A percentile compares a stretch with the other conserved stretches of the same genome.
phyloP scores from a whole-genome alignment of 495 filamentous ascomycete genomes.

The Xylaria scruposa region DNA sequence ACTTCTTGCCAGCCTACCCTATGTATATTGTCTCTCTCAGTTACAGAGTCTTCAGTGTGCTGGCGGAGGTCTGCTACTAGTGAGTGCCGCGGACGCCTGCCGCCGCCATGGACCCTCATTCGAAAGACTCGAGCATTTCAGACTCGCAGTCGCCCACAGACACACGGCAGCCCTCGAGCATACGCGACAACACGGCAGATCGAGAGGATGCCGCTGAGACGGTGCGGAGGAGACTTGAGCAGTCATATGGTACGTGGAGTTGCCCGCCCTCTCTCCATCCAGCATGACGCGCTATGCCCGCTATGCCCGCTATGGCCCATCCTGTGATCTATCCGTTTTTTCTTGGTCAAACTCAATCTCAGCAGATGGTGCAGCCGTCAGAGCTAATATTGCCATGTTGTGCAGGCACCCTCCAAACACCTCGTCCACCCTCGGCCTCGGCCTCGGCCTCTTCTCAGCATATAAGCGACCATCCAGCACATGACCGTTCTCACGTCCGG shows the following conservation, averaged over 20 bases:
- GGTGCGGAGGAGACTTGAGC: slow-evolving; percentile 53
- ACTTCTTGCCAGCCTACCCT: not conserved
- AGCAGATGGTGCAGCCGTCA: slow-evolving; percentile 17
- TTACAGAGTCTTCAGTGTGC: slow-evolving; percentile 11
- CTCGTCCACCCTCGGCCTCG: slow-evolving; percentile 32
- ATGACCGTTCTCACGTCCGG: slow-evolving; percentile 44
- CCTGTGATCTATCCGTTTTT: not conserved
- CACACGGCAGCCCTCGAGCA: slow-evolving; percentile 44
- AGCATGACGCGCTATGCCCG: slow-evolving; percentile 22
- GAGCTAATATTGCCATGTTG: slow-evolving; percentile 32
- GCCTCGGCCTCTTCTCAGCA: slow-evolving; percentile 29
- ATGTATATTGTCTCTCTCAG: slow-evolving; percentile 13
- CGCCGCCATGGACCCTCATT: slow-evolving; percentile 48
- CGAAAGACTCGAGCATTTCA: slow-evolving; percentile 40
- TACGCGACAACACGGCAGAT: slow-evolving; percentile 38
- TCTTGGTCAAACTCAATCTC: slow-evolving; percentile 27
- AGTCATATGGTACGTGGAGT: slow-evolving; percentile 49
- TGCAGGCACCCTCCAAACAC: slow-evolving; percentile 46
- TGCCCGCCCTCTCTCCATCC: not conserved
- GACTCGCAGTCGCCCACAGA: slow-evolving; percentile 50
- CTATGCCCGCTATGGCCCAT: not conserved
- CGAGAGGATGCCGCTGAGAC: slow-evolving; percentile 50
- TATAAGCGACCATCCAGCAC: slow-evolving; percentile 38
- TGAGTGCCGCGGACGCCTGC: slow-evolving; percentile 2
- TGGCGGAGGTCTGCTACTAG: slow-evolving; percentile 11